These are phyloP conservation scores for Papiliotrema nemorosa DNA, from an alignment of 1,284 basidiomycete genomes.

Conservation along the genomic window DNA sequence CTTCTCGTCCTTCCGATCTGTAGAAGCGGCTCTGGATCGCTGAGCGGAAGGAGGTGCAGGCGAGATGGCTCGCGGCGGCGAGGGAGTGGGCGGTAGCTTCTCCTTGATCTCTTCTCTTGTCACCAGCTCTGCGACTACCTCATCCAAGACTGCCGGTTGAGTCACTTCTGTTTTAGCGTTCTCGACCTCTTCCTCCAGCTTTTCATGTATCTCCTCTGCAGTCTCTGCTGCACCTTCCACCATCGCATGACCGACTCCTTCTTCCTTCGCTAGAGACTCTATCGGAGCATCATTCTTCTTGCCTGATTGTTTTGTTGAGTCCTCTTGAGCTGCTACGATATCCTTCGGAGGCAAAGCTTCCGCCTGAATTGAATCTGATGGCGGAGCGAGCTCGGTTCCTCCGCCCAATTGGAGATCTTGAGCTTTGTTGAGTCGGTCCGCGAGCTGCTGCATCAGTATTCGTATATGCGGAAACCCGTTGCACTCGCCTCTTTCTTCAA, in stretches of 20 bases:
- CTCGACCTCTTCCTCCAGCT: slow-evolving; percentile 10
- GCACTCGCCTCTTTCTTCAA: slow-evolving; percentile 47
- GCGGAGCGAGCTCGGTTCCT: slow-evolving; percentile 11
- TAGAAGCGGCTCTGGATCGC: background rate
- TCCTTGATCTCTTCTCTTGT: slow-evolving; percentile 10
- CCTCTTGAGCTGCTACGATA: slow-evolving; percentile 3
- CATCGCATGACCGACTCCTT: slow-evolving; percentile 6
- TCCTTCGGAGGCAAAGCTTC: slow-evolving; percentile 12
- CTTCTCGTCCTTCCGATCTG: background rate
- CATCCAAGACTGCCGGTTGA: slow-evolving; percentile 5
- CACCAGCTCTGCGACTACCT: slow-evolving; percentile 8
- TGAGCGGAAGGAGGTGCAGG: background rate
- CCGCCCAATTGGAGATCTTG: slow-evolving; percentile 15
- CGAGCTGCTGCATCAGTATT: slow-evolving; percentile 24
- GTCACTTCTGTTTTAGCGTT: slow-evolving; percentile 6
- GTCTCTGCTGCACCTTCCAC: slow-evolving; percentile 4
- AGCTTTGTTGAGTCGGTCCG: slow-evolving; percentile 31
- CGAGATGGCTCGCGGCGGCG: slow-evolving; percentile 5
- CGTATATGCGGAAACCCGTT: background rate
- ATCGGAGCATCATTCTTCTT: slow-evolving; percentile 2
- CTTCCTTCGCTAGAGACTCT: slow-evolving; percentile 11
- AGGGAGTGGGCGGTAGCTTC: background rate
- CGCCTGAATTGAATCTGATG: slow-evolving; percentile 10
- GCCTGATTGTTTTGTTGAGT: background rate
- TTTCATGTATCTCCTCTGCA: slow-evolving; percentile 2